Base-by-base conservation (phyloP, 73 alveolate species). In the Paramecium tetraurelia region DNA sequence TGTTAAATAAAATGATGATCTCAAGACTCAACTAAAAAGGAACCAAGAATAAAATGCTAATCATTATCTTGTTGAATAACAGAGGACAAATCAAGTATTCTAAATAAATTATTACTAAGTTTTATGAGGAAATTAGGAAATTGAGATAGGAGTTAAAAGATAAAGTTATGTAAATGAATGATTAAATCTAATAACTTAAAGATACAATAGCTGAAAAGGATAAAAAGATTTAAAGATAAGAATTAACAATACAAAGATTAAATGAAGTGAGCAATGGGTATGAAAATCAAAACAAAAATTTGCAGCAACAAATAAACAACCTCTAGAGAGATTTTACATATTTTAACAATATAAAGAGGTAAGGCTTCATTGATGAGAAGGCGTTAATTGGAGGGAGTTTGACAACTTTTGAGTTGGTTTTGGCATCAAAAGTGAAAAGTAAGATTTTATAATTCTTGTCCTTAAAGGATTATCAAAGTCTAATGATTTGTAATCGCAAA, bases 81-180 rank as follows among this genome's bases (percentile, higher is more conserved):
- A 20, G 18, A 41, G 50, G 20, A 80, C 76, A 6, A 63, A 80
- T 80, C 31, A 44, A 24, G 69, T 53, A 53, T 53, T 53, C 69
- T 53, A 53, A 53, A 53, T 53, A 53, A 53, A 18, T 53, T 53
- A 53, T 53, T 53, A 53, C 16, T 18, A n/a, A 53, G 69, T 48
- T 80, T 5, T 27, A 43, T 41, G 76, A 80, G 22, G 70, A 80
- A 43, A 80, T 80, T 12, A 40, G 57, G 8, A 80, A 33, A 1
- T 10, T 80, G 20, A 80, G 57, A 46, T 46, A 44, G n/a, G 90
- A 80, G 53, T 24, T 80, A 43, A 43, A 43, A 63, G 90, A 80
- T 80, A 80, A 43, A 80, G 57, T 22, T 41, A 14, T 10, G 12
- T 41, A 80, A 80, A 40, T 41, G 33, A 46, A 80, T 40, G 33